phyloP scores from a whole-genome alignment of 306 rosid species.

The Nissolia schottii region DNA sequence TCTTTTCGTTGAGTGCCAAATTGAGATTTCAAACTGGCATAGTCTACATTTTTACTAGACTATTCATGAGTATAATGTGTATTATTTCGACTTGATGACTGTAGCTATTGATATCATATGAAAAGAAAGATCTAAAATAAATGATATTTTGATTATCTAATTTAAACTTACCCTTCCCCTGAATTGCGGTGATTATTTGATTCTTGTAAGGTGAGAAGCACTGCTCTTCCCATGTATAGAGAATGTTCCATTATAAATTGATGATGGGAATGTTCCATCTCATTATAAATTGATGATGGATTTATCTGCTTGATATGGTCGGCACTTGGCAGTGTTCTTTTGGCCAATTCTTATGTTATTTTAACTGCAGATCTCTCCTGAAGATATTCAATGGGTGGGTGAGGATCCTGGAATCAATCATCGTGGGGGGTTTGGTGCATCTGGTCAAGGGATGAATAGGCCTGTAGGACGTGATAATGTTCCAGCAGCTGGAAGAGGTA shows the following conservation, averaged over 20 bases:
- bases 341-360: conserved; percentile 22
- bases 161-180: not conserved
- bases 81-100: not conserved
- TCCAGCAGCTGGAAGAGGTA: conserved; percentile 76
- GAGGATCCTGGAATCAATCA: conserved; percentile 80
- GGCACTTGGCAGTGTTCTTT: not conserved
- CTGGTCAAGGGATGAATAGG: conserved; percentile 63
- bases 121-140: not conserved
- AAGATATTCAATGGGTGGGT: conserved; percentile 90
- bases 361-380: conserved; percentile 69
- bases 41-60: not conserved
- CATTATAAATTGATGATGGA: not conserved
- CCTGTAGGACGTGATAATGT: conserved; percentile 49
- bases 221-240: not conserved
- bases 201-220: not conserved
- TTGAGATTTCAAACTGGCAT: not conserved
- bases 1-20: not conserved
- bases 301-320: conserved; percentile 11
- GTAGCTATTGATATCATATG: not conserved
- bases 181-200: not conserved
- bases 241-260: not conserved
- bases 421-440: conserved; percentile 57
- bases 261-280: not conserved
- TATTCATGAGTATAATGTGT: not conserved
- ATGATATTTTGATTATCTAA: not conserved